Evolutionary conservation across 257 asterid genomes (phyloP), one percentile per base, ranked within the genome.

Genomic region (Primulina eburnea): DNA sequence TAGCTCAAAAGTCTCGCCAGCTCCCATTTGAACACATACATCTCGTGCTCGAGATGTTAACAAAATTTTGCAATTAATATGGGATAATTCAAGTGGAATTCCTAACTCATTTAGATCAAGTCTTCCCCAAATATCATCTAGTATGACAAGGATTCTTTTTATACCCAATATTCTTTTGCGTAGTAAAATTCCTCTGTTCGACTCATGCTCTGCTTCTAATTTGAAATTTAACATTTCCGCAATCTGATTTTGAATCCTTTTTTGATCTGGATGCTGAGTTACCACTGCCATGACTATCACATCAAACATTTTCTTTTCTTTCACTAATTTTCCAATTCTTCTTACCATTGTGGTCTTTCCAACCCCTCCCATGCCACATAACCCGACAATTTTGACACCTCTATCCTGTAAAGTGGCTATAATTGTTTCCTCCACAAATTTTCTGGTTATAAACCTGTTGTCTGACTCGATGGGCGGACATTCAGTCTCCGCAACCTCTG

Each of bases 51-150:
- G 68, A 7, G 82, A 60, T 18, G 77, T 67, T 21, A 80, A 53
- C 21, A 65, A 60, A 34, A 73, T 43, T 50, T 80, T 80, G 72
- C 84, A 77, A 7, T 65, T 55, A 28, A 16, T 50, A 37, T 65
- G 65, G 57, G 8, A 35, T 2, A 3, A 26, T 38, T 29, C 35
- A 18, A 16, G 21, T 37, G 79, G 79, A 53, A 77, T 80, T 37
- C 82, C 82, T 14, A 80, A 7, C 21, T 20, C 6, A 4, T 11
- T 14, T 24, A 77, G 71, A 63, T 71, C 67, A 28, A 76, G 35
- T 63, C 40, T 10, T 52, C 35, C 53, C 84, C 82, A 80, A 4
- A 80, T 7, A 40, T 80, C 79, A 18, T 77, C 85, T 55, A 81
- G 62, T 32, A 81, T 75, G 47, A 81, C 58, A 32, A 81, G 80